Conservation (phyloP, 306 rosid genomes). For the Geum urbanum region DNA sequence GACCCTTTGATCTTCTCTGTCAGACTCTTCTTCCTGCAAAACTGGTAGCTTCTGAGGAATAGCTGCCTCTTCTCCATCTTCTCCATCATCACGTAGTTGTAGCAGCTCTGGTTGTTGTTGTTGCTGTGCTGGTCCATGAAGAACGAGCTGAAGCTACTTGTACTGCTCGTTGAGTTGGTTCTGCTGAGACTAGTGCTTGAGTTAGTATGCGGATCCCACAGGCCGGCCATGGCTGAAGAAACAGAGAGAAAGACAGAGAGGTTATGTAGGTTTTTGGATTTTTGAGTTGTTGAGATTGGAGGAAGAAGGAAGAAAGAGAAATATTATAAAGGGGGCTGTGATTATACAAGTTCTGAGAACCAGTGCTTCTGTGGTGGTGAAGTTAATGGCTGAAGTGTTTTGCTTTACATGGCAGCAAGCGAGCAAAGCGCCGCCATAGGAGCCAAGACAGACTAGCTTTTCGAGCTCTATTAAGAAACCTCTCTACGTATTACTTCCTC, state of each 20-base stretch:
- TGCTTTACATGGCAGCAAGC: conserved; percentile 13
- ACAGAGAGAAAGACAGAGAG: conserved; percentile 13
- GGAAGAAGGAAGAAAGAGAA: neutral
- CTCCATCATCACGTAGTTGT: conserved; percentile 49
- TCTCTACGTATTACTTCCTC: too few relatives aligned
- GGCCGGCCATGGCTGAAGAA: conserved; percentile 14
- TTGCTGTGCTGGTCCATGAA: conserved; percentile 10
- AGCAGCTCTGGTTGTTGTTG: conserved; percentile 26
- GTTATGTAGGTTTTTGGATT: neutral
- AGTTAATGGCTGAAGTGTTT: conserved; percentile 16
- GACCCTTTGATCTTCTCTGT: conserved; percentile 51
- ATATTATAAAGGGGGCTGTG: conserved; percentile 4
- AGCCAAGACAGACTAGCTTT: conserved; percentile 15
- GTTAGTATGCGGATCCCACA: conserved; percentile 32
- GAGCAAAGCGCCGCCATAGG: conserved; percentile 42
- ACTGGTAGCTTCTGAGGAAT: conserved; percentile 79
- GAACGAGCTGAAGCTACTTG: neutral
- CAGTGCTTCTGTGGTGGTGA: conserved; percentile 21
- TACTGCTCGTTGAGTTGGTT: conserved; percentile 45
- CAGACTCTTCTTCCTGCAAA: conserved; percentile 52
- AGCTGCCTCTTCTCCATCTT: conserved; percentile 85
- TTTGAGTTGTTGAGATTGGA: neutral
- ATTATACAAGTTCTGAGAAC: conserved; percentile 20
- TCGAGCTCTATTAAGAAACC: too few relatives aligned
- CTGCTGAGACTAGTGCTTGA: conserved; percentile 27